A percentile compares a stretch with the other conserved stretches of the same genome.
Evolutionary conservation across 176 grass and related monocot species (phyloP).

Genomic region (Pontederia paniculata): DNA sequence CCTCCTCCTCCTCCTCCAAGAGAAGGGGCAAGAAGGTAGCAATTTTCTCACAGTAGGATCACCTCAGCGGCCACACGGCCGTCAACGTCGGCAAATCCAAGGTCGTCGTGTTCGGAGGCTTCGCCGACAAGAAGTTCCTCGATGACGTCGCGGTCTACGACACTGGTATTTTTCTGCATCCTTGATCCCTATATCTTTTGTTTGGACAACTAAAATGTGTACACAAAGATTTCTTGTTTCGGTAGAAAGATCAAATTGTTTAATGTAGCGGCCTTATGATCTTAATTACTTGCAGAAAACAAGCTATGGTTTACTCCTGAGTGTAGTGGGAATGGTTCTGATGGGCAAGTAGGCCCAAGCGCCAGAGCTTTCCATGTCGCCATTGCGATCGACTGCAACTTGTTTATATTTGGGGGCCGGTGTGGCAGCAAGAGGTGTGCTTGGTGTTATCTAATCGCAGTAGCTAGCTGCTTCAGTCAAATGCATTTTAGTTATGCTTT

Average conservation of each 20-base stretch:
- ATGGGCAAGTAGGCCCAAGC: slow-evolving; percentile 53
- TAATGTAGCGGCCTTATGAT: background rate
- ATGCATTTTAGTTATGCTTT: slow-evolving; percentile 20
- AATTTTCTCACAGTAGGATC: background rate
- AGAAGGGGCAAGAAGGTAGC: background rate
- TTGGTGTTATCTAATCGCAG: background rate
- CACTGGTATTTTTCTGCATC: slow-evolving; percentile 30
- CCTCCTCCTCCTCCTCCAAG: background rate
- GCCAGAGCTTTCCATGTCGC: slow-evolving; percentile 80
- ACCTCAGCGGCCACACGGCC: slow-evolving; percentile 65
- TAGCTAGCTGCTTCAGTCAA: background rate
- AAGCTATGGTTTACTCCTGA: slow-evolving; percentile 84
- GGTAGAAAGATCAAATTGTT: background rate
- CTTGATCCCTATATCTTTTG: background rate
- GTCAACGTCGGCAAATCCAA: slow-evolving; percentile 59
- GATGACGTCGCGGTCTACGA: slow-evolving; percentile 70
- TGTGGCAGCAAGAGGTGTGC: slow-evolving; percentile 66
- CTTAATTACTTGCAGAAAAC: slow-evolving; percentile 39
- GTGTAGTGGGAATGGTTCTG: slow-evolving; percentile 49
- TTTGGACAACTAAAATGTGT: too few species aligned
- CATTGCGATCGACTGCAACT: slow-evolving; percentile 17
- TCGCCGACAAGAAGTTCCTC: slow-evolving; percentile 76
- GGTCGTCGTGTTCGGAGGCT: slow-evolving; percentile 82
- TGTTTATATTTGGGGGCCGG: slow-evolving; percentile 60
- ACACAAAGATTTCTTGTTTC: too few species aligned